Conservation (phyloP, 192 early-diverging fungal genomes). For the Coemansia sp. region DNA sequence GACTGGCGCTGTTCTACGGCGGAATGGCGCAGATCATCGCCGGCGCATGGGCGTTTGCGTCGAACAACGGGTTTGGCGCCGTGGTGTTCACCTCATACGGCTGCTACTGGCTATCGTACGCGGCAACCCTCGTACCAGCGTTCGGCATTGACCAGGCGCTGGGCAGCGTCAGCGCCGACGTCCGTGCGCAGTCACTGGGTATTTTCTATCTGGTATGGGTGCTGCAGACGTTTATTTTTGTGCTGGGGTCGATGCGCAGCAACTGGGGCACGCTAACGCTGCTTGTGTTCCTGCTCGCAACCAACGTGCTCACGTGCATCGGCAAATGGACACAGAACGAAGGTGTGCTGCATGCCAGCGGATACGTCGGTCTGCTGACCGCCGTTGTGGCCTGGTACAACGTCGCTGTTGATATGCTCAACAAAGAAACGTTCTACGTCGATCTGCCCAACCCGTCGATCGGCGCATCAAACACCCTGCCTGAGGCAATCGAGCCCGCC, state of each 20-base stretch:
- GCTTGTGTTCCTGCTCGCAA: conserved; percentile 51
- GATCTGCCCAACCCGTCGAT: conserved; percentile 53
- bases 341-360: conserved; percentile 34
- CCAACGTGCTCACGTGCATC: conserved; percentile 47
- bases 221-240: conserved; percentile 57
- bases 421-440: conserved; percentile 56
- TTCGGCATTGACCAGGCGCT: conserved; percentile 54
- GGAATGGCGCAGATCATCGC: conserved; percentile 38
- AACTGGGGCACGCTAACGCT: conserved; percentile 50
- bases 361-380: conserved; percentile 54
- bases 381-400: conserved; percentile 57
- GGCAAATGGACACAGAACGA: conserved; percentile 52
- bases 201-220: conserved; percentile 56
- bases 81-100: conserved; percentile 48
- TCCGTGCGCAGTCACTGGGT: conserved; percentile 52
- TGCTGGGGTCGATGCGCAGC: conserved; percentile 50
- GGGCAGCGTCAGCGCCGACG: conserved; percentile 25
- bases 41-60: conserved; percentile 40
- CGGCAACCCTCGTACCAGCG: conserved; percentile 52
- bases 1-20: conserved; percentile 46
- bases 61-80: conserved; percentile 36
- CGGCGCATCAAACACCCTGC: conserved; percentile 5
- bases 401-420: conserved; percentile 57
- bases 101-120: conserved; percentile 60
- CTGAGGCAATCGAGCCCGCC: conserved; percentile 12